phyloP scores from a whole-genome alignment of 176 grass and related monocot species.

The Rhynchospora breviuscula region DNA sequence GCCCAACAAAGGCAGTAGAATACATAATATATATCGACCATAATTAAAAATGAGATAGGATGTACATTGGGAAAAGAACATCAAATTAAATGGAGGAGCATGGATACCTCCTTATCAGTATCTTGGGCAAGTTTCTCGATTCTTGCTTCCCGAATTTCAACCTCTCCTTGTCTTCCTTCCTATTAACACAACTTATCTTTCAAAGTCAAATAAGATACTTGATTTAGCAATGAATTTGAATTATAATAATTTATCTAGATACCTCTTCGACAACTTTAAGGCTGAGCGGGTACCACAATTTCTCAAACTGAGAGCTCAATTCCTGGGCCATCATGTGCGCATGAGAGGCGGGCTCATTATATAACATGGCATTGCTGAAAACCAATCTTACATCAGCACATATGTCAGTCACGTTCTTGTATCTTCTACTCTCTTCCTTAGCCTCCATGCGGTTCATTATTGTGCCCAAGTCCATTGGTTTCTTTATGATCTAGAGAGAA shows the following conservation, averaged over 20 bases:
- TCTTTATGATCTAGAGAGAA: slow-evolving; percentile 62
- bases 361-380: slow-evolving; percentile 88
- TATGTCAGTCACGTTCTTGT: slow-evolving; percentile 72
- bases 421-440: slow-evolving; percentile 47
- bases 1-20: not conserved
- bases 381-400: slow-evolving; percentile 86
- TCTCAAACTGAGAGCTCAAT: slow-evolving; percentile 75
- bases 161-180: slow-evolving; percentile 61
- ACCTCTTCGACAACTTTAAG: slow-evolving; percentile 77
- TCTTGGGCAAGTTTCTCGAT: slow-evolving; percentile 43
- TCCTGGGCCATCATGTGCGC: slow-evolving; percentile 71
- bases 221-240: slow-evolving; percentile 3
- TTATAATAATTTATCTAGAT: not conserved
- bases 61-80: not conserved
- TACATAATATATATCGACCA: not conserved
- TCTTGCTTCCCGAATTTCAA: slow-evolving; percentile 34
- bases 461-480: slow-evolving; percentile 90
- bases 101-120: slow-evolving; percentile 63
- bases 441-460: slow-evolving; percentile 79
- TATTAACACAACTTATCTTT: slow-evolving; percentile 18
- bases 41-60: not conserved
- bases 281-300: slow-evolving; percentile 64
- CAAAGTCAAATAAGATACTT: not conserved
- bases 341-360: slow-evolving; percentile 55
- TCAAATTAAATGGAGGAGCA: not conserved